Evolutionary conservation across 2,329 filamentous ascomycete species (phyloP), one percentile per base, ranked within the genome.

Genomic region (Sporothrix luriei): DNA sequence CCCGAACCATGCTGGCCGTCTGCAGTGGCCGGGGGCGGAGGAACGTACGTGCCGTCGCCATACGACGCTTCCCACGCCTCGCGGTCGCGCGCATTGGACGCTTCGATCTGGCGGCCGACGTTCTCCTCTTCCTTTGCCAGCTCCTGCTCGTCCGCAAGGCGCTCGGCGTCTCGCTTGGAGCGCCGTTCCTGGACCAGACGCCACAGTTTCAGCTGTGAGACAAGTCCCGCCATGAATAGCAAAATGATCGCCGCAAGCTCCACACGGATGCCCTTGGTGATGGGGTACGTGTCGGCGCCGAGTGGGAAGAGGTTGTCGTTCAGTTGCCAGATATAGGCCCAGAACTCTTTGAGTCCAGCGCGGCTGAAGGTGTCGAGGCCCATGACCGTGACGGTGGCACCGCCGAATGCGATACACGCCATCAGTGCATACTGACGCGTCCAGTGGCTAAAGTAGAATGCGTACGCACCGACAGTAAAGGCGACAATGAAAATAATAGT

Each of bases 261-360:
- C 16, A 95, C 94, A 51, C 88, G 88, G 69, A 97, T 95, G 2
- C 92, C 92, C 74, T 89, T 91, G 0, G 93, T 97, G 14, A 97
- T 81, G 0, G 94, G 94, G 77, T 97, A 98, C 0, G 91, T 93
- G 62, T 84, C 83, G 1, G 91, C 90, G 49, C 87, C 86, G 2
- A 93, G 80, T 0, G 94, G 94, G 75, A 98, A 98, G 0, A 93
- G 82, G 66, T 91, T 84, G 54, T 88, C 82, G 78, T 97, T 97
- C 51, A 98, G 80, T 59, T 82, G 82, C 94, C 94, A 98, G 49
- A 97, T 84, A 77, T 96, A 98, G 6, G 92, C 85, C 94, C 94
- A 98, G 74, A 97, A 97, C 78, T 98, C 94, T 78, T 97, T 97
- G 75, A 97, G 82, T 0, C 94, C 94, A n/a, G 93, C 93, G 72